Evolutionary conservation across 2,329 filamentous ascomycete species (phyloP).

Genomic region (Apiospora hydei): DNA sequence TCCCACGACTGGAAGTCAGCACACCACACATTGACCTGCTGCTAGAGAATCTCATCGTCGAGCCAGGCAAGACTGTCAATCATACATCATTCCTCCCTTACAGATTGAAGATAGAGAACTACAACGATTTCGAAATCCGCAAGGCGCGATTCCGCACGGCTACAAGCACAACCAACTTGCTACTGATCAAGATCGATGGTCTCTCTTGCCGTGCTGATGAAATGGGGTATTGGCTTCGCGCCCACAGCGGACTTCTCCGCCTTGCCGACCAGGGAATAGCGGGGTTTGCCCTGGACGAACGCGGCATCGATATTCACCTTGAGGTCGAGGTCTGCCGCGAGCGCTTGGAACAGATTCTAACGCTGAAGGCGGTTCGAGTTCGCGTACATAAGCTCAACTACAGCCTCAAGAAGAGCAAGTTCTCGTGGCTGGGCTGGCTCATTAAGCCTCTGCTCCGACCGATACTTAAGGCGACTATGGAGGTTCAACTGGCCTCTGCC

Average conservation of each 20-base stretch:
- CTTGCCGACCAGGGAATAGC: conserved; percentile 85
- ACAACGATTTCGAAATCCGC: conserved; percentile 85
- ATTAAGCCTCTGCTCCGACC: conserved; percentile 85
- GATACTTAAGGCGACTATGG: conserved; percentile 75
- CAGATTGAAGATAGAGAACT: conserved; percentile 79
- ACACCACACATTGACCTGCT: conserved; percentile 85
- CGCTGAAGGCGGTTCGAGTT: conserved; percentile 77
- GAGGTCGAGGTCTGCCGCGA: conserved; percentile 85
- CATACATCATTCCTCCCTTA: conserved; percentile 89
- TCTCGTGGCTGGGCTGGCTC: conserved; percentile 81
- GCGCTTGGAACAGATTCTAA: conserved; percentile 80
- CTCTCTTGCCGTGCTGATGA: conserved; percentile 86
- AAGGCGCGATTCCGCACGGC: conserved; percentile 77
- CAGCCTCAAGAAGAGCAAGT: conserved; percentile 74
- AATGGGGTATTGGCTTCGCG: conserved; percentile 86
- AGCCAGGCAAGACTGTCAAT: conserved; percentile 86
- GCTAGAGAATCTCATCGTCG: conserved; percentile 88
- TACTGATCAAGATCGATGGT: conserved; percentile 82
- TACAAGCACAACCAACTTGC: conserved; percentile 70
- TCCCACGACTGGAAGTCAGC: conserved; percentile 87
- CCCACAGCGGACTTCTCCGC: conserved; percentile 77
- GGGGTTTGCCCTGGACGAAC: conserved; percentile 83
- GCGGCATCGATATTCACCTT: conserved; percentile 85
- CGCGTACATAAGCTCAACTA: conserved; percentile 89
- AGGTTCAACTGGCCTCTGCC: conserved; percentile 76